Evolutionary conservation across 352 stramenopile genomes (phyloP).

Genomic region (Nothophytophthora sp.): DNA sequence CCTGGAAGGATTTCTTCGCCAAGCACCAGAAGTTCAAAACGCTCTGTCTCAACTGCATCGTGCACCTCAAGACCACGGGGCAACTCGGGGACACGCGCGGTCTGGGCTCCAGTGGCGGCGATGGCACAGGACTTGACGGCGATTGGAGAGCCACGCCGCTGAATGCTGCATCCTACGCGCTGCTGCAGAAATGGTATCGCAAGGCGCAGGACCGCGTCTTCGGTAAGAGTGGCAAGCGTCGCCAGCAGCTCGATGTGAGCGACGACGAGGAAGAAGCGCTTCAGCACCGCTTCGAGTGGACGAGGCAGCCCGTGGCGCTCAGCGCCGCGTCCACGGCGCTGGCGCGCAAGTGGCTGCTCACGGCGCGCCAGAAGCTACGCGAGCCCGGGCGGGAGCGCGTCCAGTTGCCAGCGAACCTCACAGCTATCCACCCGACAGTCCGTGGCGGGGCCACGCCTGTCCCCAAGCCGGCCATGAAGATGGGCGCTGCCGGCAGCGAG

Average conservation of each 20-base stretch:
- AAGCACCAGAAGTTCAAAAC: constrained; percentile 95
- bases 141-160: constrained; percentile 73
- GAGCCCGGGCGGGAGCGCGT: constrained; percentile 39
- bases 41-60: constrained; percentile 93
- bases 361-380: constrained; percentile 60
- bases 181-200: constrained; percentile 93
- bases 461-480: constrained; percentile 73
- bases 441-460: constrained; percentile 58
- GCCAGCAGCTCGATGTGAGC: constrained; percentile 72
- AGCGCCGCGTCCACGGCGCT: constrained; percentile 84
- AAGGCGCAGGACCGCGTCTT: constrained; percentile 91
- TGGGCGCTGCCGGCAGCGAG: constrained; percentile 66
- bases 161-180: constrained; percentile 82
- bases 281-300: constrained; percentile 73
- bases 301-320: constrained; percentile 62
- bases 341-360: constrained; percentile 79
- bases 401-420: constrained; percentile 53
- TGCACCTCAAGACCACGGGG: constrained; percentile 62
- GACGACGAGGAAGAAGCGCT: constrained; percentile 87
- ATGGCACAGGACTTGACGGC: constrained; percentile 23
- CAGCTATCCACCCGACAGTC: constrained; percentile 52
- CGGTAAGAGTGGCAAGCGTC: constrained; percentile 62
- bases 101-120: constrained; percentile 13
- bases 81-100: constrained; percentile 24
- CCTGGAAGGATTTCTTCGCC: constrained; percentile 96